A percentile compares a stretch with the other conserved stretches of the same genome.
Evolutionary conservation across 495 filamentous ascomycete genomes (phyloP).

Genomic region (Penicillium subrubescens): DNA sequence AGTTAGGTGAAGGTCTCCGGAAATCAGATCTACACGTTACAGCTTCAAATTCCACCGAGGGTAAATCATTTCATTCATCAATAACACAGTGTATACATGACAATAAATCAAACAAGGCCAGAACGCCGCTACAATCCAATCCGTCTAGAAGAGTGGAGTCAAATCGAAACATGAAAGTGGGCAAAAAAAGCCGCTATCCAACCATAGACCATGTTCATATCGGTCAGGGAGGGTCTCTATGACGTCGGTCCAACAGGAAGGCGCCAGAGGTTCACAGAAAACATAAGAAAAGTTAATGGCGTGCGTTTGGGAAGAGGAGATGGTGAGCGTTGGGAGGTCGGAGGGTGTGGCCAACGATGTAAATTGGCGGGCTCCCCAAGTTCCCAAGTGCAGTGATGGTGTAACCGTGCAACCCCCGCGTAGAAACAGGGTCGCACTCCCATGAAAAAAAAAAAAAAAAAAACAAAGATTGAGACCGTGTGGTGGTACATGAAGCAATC

Average conservation of each 20-base stretch:
- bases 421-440: neutral
- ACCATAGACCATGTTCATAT: slow-evolving; percentile 32
- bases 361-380: neutral
- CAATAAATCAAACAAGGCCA: slow-evolving; percentile 10
- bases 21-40: neutral
- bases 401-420: neutral
- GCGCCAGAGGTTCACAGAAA: slow-evolving; percentile 11
- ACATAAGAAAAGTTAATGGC: slow-evolving; percentile 2
- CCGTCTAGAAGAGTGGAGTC: slow-evolving; percentile 18
- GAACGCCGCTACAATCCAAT: slow-evolving; percentile 18
- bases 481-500: slow-evolving; percentile 37
- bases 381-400: neutral
- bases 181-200: slow-evolving; percentile 13
- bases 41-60: neutral
- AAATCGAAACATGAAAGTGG: slow-evolving; percentile 1
- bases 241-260: neutral
- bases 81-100: slow-evolving; percentile 28
- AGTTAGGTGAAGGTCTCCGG: neutral
- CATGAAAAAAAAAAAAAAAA: neutral
- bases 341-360: neutral
- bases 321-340: neutral
- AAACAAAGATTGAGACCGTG: slow-evolving; percentile 19
- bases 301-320: slow-evolving; percentile 20
- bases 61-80: slow-evolving; percentile 30
- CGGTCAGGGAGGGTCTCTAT: slow-evolving; percentile 18